Base-by-base conservation (phyloP, 345 rosid genomes). In the Euphorbia pulcherrima region DNA sequence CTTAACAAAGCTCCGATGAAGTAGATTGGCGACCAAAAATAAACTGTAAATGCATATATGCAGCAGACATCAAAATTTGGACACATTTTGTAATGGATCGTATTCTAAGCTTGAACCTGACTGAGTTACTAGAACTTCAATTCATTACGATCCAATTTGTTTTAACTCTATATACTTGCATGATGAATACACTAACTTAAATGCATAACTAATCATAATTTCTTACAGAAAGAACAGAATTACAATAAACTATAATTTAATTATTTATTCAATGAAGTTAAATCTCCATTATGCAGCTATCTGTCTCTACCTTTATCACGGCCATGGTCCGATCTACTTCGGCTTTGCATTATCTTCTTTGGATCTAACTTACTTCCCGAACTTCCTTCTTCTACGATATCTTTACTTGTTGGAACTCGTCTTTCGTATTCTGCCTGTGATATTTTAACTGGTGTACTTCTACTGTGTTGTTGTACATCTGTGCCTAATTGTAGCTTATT, bases 221-320 rank as follows among this genome's bases (percentile, higher is more conserved):
- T 47, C 41, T 3, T 58, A 59, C 29, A 47, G 33, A 47, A 50
- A 61, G 73, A 69, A 69, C 47, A 58, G 50, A 29, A 29, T 29
- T 68, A 37, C 35, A 50, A 2, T 9, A n/a, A 24, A 44, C 14
- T 46, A 16, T 12, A 44, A 44, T 7, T 33, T 4, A 44, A 44
- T 44, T 11, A 44, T 7, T 44, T 41, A 41, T 27, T 30, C 5
- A 35, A 51, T 20, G 29, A 16, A 20, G 8, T 26, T 18, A 2
- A 2, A 17, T 60, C 18, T 54, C 16, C 41, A 41, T 51, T 48
- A 23, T 2, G 21, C n/a, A n/a, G n/a, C 72, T 70, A 79, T 68
- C 83, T 75, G 62, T 83, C 83, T 72, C 78, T 44, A 33, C 74
- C 71, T 58, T 80, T 82, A 57, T 70, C 74, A 17, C 75, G 73